phyloP scores from a whole-genome alignment of 352 stramenopile genomes.

The Globisporangium irregulare region DNA sequence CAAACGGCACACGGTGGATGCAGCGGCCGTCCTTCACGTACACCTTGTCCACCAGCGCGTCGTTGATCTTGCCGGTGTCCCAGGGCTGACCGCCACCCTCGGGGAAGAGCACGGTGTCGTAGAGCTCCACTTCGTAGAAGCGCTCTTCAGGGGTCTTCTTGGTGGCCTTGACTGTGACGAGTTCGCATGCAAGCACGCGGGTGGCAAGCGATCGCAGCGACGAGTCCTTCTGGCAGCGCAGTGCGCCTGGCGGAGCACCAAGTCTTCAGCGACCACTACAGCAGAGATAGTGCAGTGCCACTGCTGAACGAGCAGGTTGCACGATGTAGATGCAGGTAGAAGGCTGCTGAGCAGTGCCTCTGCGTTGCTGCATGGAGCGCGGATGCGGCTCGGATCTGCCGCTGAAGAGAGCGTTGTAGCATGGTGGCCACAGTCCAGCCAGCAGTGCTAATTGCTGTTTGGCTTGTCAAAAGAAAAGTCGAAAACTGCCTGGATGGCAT shows the following conservation, averaged over 20 bases:
- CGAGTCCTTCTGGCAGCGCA: background rate
- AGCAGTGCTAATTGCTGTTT: background rate
- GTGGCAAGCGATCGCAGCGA: background rate
- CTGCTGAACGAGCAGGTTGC: background rate
- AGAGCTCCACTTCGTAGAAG: conserved; percentile 40
- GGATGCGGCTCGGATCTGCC: background rate
- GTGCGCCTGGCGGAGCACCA: background rate
- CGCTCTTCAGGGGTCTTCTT: background rate
- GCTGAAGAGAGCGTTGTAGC: background rate
- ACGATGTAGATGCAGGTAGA: background rate
- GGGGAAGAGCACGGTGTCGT: conserved; percentile 84
- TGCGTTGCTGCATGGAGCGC: background rate
- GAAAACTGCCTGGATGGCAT: background rate
- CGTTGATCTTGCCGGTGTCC: conserved; percentile 67
- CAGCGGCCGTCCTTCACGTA: conserved; percentile 68
- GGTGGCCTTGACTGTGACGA: background rate
- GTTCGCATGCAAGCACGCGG: background rate
- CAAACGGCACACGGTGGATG: conserved; percentile 44
- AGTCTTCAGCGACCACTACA: background rate
- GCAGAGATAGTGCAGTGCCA: background rate
- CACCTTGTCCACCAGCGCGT: conserved; percentile 45
- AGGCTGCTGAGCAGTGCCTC: background rate
- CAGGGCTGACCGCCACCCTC: conserved; percentile 86
- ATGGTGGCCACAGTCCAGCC: background rate
- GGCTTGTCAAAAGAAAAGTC: background rate